phyloP scores from a whole-genome alignment of 164 flowering plant species.

The Macadamia tetraphylla region DNA sequence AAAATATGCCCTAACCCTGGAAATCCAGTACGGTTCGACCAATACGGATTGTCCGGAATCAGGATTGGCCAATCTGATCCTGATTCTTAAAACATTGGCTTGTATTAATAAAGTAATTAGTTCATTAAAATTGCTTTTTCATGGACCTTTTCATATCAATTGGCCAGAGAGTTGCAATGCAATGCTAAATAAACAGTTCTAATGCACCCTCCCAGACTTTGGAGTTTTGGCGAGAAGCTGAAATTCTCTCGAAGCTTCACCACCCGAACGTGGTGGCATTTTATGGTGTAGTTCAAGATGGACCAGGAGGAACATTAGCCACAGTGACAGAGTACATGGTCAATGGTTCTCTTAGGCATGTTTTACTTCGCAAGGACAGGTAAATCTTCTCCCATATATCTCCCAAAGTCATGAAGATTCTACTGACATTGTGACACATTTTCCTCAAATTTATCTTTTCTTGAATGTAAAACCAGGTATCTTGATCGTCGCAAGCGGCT shows the following conservation, averaged over 20 bases:
- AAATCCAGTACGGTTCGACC: too few relatives aligned
- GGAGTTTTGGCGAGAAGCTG: conserved; percentile 97
- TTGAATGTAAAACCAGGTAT: conserved; percentile 35
- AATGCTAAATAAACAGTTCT: conserved; percentile 1
- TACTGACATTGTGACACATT: neutral
- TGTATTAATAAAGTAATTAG: neutral
- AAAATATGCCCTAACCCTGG: too few relatives aligned
- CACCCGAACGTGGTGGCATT: conserved; percentile 98
- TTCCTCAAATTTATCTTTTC: neutral
- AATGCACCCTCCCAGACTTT: conserved; percentile 37
- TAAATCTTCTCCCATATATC: conserved; percentile 19
- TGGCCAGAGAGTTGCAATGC: neutral
- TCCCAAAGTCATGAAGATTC: neutral
- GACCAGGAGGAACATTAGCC: conserved; percentile 91
- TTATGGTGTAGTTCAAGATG: conserved; percentile 97
- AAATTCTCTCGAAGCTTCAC: conserved; percentile 93
- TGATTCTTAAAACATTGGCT: too few relatives aligned
- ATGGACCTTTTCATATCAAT: neutral
- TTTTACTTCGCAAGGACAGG: conserved; percentile 84
- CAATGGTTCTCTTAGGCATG: conserved; percentile 95
- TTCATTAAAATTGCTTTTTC: neutral
- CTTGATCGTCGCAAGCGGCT: conserved; percentile 87
- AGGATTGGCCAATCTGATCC: too few relatives aligned
- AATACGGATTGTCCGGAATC: too few relatives aligned
- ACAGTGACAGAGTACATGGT: conserved; percentile 96